phyloP scores from a whole-genome alignment of 805 yeast species.

The Grigorovia humatica region DNA sequence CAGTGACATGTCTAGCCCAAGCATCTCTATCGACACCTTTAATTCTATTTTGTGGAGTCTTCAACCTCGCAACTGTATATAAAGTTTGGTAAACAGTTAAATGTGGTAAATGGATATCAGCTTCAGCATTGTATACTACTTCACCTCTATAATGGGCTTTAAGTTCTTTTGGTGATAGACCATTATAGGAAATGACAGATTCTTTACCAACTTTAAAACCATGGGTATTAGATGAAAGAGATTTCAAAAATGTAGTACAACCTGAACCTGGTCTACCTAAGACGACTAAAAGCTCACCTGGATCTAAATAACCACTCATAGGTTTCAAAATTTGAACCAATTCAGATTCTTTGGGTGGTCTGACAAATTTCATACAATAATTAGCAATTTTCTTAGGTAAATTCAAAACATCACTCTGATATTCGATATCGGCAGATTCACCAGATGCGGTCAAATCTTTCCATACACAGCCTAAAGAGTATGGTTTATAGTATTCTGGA shows the following conservation, averaged over 20 bases:
- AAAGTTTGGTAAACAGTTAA: slow-evolving; percentile 58
- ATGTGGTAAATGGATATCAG: slow-evolving; percentile 60
- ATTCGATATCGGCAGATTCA: slow-evolving; percentile 57
- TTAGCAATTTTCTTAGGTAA: slow-evolving; percentile 40
- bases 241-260: slow-evolving; percentile 56
- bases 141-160: slow-evolving; percentile 51
- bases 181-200: slow-evolving; percentile 43
- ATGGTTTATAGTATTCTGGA: slow-evolving; percentile 53
- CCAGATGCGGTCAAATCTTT: slow-evolving; percentile 52
- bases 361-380: slow-evolving; percentile 29
- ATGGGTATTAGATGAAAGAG: slow-evolving; percentile 48
- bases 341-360: slow-evolving; percentile 16
- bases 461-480: slow-evolving; percentile 50
- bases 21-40: slow-evolving; percentile 44
- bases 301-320: slow-evolving; percentile 51
- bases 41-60: slow-evolving; percentile 53
- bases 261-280: slow-evolving; percentile 73
- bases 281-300: slow-evolving; percentile 61
- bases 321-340: slow-evolving; percentile 47
- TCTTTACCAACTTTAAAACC: slow-evolving; percentile 44
- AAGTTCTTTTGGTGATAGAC: slow-evolving; percentile 42
- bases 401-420: slow-evolving; percentile 49
- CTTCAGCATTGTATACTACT: slow-evolving; percentile 59
- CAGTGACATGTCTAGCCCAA: slow-evolving; percentile 44
- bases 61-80: slow-evolving; percentile 46